Base-by-base conservation (phyloP, 2,329 filamentous ascomycete species). In the Ophiocordyceps camponoti-rufipedis region DNA sequence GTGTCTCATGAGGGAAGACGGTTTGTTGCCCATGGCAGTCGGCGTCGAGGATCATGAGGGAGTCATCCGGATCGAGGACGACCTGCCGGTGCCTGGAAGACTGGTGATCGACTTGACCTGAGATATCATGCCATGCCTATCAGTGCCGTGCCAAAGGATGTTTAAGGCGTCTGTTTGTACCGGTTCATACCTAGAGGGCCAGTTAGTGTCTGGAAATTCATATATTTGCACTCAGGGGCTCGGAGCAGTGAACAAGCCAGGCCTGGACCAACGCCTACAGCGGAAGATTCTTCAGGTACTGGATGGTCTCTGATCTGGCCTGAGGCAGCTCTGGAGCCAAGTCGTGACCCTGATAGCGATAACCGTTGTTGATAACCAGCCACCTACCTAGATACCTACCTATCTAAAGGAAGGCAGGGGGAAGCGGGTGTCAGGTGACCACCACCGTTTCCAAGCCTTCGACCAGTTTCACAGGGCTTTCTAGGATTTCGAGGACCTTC, bases 1-100 rank as follows among this genome's bases (percentile, higher is more conserved):
- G 8, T 72, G 66, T 61, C 54, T 77, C 1, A 55, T 72, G 13
- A 49, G 56, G 1, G 54, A 64, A 18, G 72, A 76, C 45, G 56
- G 60, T 0, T 54, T 68, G 16, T 41, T 32, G 14, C 50, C 47
- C 6, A 1, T 44, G 1, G 47, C 48, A 16, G 48, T 53, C 2
- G 48, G 58, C 23, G 32, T 55, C 2, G 38, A 61, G 11, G 48
- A 54, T 5, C 42, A 59, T 6, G 54, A 57, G 6, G 53, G 5
- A 6, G 33, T n/a, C 13, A n/a, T 5, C 16, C 14, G 14, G 13
- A n/a, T 38, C 8, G 33, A n/a, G 14, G n/a, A n/a, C 13, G n/a
- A n/a, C 13, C 16, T 14, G 33, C 33, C 14, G 33, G 6, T 16
- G 54, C 5, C 52, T 55, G 13, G 51, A 55, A 7, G 51, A 55